Percentiles rank a stretch among this genome's conserved stretches.
These are phyloP conservation scores for Zygosaccharomyces kombuchaensis DNA, from an alignment of 805 yeast genomes.

Conservation along the genomic window DNA sequence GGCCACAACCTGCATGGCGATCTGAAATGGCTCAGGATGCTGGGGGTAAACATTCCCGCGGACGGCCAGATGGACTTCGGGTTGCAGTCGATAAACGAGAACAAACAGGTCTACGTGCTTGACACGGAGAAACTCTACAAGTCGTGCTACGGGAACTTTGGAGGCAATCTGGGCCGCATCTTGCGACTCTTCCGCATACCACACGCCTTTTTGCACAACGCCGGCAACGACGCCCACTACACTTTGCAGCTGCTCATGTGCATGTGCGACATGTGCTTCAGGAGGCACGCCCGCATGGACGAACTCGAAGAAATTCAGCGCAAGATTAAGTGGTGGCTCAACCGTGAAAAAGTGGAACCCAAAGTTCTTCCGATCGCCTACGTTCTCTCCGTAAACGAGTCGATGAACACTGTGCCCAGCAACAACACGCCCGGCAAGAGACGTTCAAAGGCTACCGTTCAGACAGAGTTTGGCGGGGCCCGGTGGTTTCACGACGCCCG, in stretches of 20 bases:
- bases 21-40: slow-evolving; percentile 43
- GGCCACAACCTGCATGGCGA: slow-evolving; percentile 61
- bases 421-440: slow-evolving; percentile 4
- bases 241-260: slow-evolving; percentile 51
- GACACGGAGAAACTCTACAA: slow-evolving; percentile 51
- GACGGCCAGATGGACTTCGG: slow-evolving; percentile 11
- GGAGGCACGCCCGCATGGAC: slow-evolving; percentile 26
- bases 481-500: slow-evolving; percentile 21
- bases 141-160: slow-evolving; percentile 39
- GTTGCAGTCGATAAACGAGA: slow-evolving; percentile 2
- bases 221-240: slow-evolving; percentile 66
- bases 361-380: slow-evolving; percentile 31
- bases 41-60: slow-evolving; percentile 47
- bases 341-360: slow-evolving; percentile 24
- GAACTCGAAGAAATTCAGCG: slow-evolving; percentile 20
- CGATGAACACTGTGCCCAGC: slow-evolving; percentile 4
- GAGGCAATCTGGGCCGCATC: slow-evolving; percentile 44
- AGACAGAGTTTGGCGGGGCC: slow-evolving; percentile 33
- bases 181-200: slow-evolving; percentile 49
- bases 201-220: slow-evolving; percentile 60
- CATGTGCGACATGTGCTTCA: slow-evolving; percentile 42
- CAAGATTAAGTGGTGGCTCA: slow-evolving; percentile 18
- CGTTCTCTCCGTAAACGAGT: slow-evolving; percentile 16
- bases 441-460: slow-evolving; percentile 21
- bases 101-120: slow-evolving; percentile 18